Evolutionary conservation across 2,329 filamentous ascomycete species (phyloP).

Genomic region (Aschersonia sp.): DNA sequence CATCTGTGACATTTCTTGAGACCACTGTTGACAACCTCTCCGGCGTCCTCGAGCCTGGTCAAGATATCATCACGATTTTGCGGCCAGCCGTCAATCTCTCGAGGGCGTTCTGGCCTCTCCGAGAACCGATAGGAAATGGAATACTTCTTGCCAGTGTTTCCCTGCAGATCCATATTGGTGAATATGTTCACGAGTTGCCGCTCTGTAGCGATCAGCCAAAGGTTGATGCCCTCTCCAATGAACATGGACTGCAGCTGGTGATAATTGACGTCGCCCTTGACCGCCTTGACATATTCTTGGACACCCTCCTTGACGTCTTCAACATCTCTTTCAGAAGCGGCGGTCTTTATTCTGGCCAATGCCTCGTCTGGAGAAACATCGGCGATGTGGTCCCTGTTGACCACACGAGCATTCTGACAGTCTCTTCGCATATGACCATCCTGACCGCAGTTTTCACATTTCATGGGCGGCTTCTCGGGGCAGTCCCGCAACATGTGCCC

Average conservation of each 20-base stretch:
- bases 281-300: conserved; percentile 46
- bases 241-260: conserved; percentile 45
- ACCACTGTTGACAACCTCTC: conserved; percentile 45
- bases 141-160: conserved; percentile 50
- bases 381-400: conserved; percentile 37
- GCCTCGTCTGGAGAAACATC: conserved; percentile 38
- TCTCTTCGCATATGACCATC: conserved; percentile 40
- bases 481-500: conserved; percentile 48
- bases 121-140: conserved; percentile 48
- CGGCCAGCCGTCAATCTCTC: conserved; percentile 48
- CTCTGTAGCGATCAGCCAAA: conserved; percentile 51
- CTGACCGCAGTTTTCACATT: conserved; percentile 48
- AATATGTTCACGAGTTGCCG: conserved; percentile 39
- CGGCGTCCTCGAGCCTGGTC: conserved; percentile 49
- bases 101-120: conserved; percentile 40
- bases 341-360: conserved; percentile 40
- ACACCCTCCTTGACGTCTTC: conserved; percentile 48
- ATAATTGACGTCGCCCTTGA: conserved; percentile 40
- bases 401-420: conserved; percentile 45
- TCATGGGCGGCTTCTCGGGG: conserved; percentile 37
- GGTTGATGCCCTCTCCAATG: conserved; percentile 33
- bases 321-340: conserved; percentile 38
- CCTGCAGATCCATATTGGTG: conserved; percentile 61
- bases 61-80: conserved; percentile 43
- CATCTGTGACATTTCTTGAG: conserved; percentile 51